These are phyloP conservation scores for Physcomitrium patens DNA, from an alignment of 225 moss, liverwort and hornwort genomes.

Conservation along the genomic window DNA sequence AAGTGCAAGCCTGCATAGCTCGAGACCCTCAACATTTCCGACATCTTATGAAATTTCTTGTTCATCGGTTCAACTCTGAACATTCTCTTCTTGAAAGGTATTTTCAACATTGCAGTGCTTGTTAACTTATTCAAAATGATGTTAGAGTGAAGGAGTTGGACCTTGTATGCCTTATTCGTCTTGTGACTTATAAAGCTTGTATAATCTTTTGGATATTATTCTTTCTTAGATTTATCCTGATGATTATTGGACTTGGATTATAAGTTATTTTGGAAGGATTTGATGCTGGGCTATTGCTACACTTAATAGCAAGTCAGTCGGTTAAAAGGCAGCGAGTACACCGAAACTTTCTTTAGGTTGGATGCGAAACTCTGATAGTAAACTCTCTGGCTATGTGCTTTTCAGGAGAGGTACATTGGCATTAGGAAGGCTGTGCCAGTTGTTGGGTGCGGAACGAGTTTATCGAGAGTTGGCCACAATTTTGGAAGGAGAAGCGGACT, in stretches of 20 bases:
- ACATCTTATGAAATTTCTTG: constrained; percentile 83
- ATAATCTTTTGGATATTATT: background rate
- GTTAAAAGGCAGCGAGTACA: background rate
- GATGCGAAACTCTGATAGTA: background rate
- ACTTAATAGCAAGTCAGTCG: background rate
- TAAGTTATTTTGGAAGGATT: background rate
- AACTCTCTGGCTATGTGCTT: constrained; percentile 1
- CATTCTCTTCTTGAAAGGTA: constrained; percentile 85
- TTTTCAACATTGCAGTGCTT: background rate
- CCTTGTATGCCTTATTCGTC: background rate
- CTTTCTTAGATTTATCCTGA: background rate
- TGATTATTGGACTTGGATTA: background rate
- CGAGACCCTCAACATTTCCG: constrained; percentile 84
- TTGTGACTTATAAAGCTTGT: background rate
- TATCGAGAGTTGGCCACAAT: constrained; percentile 83
- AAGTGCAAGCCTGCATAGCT: constrained; percentile 90
- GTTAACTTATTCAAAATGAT: background rate
- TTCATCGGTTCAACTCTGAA: constrained; percentile 79
- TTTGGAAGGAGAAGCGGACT: constrained; percentile 81
- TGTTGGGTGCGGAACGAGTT: constrained; percentile 84
- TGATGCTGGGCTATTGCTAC: background rate
- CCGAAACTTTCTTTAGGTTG: background rate
- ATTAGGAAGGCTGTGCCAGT: constrained; percentile 71
- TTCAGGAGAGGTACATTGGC: constrained; percentile 88
- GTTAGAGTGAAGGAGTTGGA: constrained; percentile 11